Base-by-base conservation (phyloP, 2,329 filamentous ascomycete genomes). In the Ramularia collo-cygni region DNA sequence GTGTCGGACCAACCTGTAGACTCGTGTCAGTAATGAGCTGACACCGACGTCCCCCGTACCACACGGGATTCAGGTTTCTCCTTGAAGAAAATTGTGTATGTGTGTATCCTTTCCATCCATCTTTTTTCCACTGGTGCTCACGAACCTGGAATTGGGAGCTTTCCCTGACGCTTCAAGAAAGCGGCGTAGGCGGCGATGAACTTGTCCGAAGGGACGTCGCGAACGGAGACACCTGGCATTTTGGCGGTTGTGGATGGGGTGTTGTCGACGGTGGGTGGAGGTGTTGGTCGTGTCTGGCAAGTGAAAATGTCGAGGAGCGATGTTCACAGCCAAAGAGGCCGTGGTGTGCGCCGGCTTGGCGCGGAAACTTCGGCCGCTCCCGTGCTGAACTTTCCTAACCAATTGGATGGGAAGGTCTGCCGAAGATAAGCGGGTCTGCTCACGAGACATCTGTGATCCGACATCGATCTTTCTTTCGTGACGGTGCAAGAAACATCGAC, bases 1-100 rank as follows among this genome's bases (percentile, higher is more conserved):
- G 90, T 95, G 70, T 98, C 92, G 70, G 95, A 90, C 90, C 90
- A 96, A 77, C 87, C 88, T 93, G 68, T 70, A 72, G 67, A 69
- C 58, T 64, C 62, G 61, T 56, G 65, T 69, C 62, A 69, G 65
- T 61, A 57, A 61, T 47, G 26, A 41, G 47, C 51, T 51, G 49
- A 59, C 55, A 53, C 38, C 33, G 41, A 44, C 43, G 56, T 66
- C 68, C 69, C 69, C 67, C 68, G 68, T 63, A 42, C 60, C 55
- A 63, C 64, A 72, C 68, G 69, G 68, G 69, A 71, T 72, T 72
- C 69, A 71, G 68, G 66, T 65, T 63, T 65, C 60, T 61, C 57
- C 51, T 38, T 16, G 7, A 33, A 21, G 14, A 33, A 21, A 12
- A 31, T 43, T 38, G 42, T 46, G 34, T 47, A 35, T 44, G 29